Conservation (phyloP, 139 green algal species). For the Volvox africanus region DNA sequence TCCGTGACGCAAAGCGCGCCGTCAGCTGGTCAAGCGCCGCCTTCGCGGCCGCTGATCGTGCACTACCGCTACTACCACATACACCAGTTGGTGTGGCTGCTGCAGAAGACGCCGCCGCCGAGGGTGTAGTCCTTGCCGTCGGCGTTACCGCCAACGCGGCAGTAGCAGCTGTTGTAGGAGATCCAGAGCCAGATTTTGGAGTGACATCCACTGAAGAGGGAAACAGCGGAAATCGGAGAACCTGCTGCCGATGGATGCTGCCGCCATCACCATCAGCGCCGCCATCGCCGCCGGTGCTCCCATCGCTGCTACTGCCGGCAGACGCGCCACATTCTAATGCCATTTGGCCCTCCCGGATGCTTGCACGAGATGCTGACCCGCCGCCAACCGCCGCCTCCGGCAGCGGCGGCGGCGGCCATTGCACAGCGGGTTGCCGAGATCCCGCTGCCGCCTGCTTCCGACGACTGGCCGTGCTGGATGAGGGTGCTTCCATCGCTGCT, state of each 20-base stretch:
- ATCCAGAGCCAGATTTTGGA: background rate
- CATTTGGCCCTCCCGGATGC: no score
- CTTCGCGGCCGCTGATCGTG: background rate
- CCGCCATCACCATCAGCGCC: background rate
- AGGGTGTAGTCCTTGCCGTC: background rate
- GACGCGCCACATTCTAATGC: no score
- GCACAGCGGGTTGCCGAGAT: background rate
- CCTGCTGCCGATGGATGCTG: background rate
- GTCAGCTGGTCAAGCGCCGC: constrained; percentile 13
- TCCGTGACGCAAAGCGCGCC: background rate
- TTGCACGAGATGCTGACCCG: background rate
- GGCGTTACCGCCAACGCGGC: background rate
- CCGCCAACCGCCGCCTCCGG: background rate
- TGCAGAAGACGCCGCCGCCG: background rate
- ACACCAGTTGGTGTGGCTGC: background rate
- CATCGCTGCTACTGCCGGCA: background rate
- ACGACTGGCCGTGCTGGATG: background rate
- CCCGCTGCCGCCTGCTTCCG: background rate
- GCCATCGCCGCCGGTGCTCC: background rate
- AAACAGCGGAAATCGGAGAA: background rate
- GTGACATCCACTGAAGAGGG: background rate
- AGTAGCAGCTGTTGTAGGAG: background rate
- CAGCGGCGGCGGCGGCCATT: background rate
- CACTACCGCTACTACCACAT: background rate
- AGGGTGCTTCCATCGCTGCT: background rate